Conservation (phyloP, 441 rosid genomes). For the Capsella rubella region DNA sequence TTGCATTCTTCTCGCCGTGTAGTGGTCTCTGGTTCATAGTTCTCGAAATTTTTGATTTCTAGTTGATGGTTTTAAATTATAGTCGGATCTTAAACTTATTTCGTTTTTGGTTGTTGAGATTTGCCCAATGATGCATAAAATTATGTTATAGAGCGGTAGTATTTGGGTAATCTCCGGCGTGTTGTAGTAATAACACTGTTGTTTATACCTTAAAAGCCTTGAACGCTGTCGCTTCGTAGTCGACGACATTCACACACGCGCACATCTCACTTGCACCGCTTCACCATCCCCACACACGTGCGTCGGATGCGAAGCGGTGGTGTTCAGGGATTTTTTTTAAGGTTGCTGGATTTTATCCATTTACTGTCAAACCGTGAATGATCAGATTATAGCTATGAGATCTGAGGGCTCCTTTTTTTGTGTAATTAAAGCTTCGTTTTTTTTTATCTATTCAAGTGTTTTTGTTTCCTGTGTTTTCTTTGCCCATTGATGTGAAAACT, state of each 20-base stretch:
- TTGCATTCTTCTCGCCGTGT: neutral
- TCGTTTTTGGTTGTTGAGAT: neutral
- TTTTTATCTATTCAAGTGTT: neutral
- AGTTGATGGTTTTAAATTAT: neutral
- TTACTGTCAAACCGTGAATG: conserved; percentile 43
- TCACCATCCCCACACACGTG: conserved; percentile 18
- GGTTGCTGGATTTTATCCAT: conserved; percentile 36
- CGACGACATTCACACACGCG: conserved; percentile 33
- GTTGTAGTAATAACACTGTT: neutral
- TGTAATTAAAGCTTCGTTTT: neutral
- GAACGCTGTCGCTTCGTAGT: conserved; percentile 15
- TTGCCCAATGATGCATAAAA: conserved; percentile 42
- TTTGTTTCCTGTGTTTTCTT: neutral
- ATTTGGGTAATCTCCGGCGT: conserved; percentile 36
- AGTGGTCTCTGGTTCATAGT: neutral
- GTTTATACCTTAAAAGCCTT: neutral
- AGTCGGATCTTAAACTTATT: neutral
- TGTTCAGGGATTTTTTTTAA: conserved; percentile 1
- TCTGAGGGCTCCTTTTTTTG: conserved; percentile 40
- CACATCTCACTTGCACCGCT: conserved; percentile 10
- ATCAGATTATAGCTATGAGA: conserved; percentile 49
- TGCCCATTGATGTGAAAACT: conserved; percentile 31
- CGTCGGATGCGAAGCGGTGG: conserved; percentile 18
- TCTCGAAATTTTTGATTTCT: neutral
- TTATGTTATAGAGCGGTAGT: conserved; percentile 43